Percentiles rank a stretch among this genome's conserved stretches.
Evolutionary conservation across 164 flowering plant species (phyloP).

Genomic region (Santalum album): DNA sequence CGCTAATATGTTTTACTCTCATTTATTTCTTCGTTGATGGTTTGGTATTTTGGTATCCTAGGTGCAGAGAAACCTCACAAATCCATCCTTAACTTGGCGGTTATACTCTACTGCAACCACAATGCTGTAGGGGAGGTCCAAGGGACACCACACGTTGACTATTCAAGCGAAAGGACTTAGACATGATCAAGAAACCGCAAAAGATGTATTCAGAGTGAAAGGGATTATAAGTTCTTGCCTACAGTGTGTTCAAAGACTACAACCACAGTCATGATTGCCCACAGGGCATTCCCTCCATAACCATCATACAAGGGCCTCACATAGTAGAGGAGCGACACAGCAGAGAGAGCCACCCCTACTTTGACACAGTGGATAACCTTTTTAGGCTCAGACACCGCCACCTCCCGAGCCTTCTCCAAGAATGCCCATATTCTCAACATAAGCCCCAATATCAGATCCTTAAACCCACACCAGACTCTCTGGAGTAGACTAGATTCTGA

Average conservation of each 20-base stretch:
- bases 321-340: slow-evolving; percentile 68
- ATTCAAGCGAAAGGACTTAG: no score
- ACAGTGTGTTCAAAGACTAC: slow-evolving; percentile 66
- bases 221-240: slow-evolving; percentile 35
- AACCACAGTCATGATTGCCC: slow-evolving; percentile 86
- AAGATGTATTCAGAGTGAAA: background rate
- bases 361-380: slow-evolving; percentile 60
- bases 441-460: slow-evolving; percentile 17
- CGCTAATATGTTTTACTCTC: no score
- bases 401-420: slow-evolving; percentile 39
- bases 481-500: background rate
- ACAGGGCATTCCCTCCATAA: slow-evolving; percentile 77
- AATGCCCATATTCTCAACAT: slow-evolving; percentile 22
- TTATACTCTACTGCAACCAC: no score
- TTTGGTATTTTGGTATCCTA: no score
- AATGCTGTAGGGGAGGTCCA: no score
- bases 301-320: slow-evolving; percentile 68
- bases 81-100: no score
- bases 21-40: no score
- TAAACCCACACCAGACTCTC: slow-evolving; percentile 22
- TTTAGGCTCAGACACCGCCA: slow-evolving; percentile 48
- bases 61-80: no score
- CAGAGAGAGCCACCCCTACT: slow-evolving; percentile 61
- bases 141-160: no score
- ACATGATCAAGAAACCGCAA: no score